phyloP scores from a whole-genome alignment of 1,284 basidiomycete species.

The Pascua guehoae region DNA sequence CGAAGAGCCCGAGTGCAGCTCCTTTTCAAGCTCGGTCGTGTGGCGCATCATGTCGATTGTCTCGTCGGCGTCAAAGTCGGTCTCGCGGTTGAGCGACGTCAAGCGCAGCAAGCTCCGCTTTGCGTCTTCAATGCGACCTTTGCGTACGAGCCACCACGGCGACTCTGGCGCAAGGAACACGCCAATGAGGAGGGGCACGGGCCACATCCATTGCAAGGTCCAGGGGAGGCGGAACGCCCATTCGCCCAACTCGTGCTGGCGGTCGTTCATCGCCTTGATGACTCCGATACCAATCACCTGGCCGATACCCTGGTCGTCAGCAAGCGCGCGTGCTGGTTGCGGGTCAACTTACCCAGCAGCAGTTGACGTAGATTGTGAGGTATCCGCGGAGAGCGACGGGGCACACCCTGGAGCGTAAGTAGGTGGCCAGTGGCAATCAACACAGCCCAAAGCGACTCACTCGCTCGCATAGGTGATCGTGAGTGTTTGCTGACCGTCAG shows the following conservation, averaged over 20 bases:
- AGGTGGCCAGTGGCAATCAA: too few relatives aligned
- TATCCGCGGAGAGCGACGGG: too few relatives aligned
- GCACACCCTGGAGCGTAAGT: too few relatives aligned
- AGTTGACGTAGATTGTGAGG: too few relatives aligned
- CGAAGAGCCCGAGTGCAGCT: constrained; percentile 35
- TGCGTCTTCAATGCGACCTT: constrained; percentile 50
- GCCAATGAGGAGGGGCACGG: constrained; percentile 40
- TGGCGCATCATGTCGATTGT: constrained; percentile 50
- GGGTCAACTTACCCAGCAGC: too few relatives aligned
- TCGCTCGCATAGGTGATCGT: constrained; percentile 1
- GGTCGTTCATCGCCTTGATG: constrained; percentile 36
- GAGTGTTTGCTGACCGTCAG: not conserved
- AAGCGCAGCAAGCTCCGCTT: constrained; percentile 47
- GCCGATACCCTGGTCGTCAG: too few relatives aligned
- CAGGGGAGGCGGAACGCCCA: constrained; percentile 44
- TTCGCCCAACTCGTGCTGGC: constrained; percentile 15
- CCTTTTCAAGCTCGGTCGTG: constrained; percentile 37
- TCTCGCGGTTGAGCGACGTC: constrained; percentile 32
- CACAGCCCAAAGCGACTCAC: too few relatives aligned
- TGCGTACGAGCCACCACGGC: constrained; percentile 25
- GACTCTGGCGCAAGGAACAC: constrained; percentile 27
- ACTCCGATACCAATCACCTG: constrained; percentile 46
- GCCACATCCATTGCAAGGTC: constrained; percentile 40
- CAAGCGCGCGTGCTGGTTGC: too few relatives aligned
- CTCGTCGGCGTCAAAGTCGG: constrained; percentile 48